Evolutionary conservation across 2,329 filamentous ascomycete species (phyloP), one percentile per base, ranked within the genome.

Genomic region (Didymella exigua): DNA sequence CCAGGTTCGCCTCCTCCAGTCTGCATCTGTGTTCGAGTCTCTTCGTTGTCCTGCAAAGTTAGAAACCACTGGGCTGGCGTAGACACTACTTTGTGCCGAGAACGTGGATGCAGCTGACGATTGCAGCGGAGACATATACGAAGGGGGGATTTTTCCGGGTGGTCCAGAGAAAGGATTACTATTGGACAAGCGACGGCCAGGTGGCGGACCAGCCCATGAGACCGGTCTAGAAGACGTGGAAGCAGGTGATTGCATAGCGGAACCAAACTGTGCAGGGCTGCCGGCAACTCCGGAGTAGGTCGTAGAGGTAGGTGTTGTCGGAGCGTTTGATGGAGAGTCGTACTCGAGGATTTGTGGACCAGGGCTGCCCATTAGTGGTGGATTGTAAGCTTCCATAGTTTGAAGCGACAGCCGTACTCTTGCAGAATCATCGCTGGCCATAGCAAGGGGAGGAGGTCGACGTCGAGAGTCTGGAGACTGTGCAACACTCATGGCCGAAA

Each of bases 1-100:
- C 93, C 93, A 97, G 2, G 93, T 97, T 48, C 92, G 85, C 58
- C 93, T 82, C 60, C 92, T 86, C 84, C 87, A 90, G 50, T 90
- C 89, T 36, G 91, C 87, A 59, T 96, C 91, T 18, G 82, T 85
- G 8, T 82, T 79, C 0, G 89, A 89, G 34, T 92, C 89, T 36
- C 88, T 82, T 26, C 88, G 79, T 4, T 84, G 82, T 75, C 86
- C 88, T 7, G 81, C 79, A 29, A 87, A 85, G 0, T 83, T 81
- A 0, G 87, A 85, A 36, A 79, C 82, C 0, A 86, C 89, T 5
- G 91, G 91, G 81, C 77, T 90, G 60, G 75, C 86, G 58, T 88
- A 80, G 45, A 85, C 83, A 62, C 84, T 85, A 51, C 81, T 84
- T n/a, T 64, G 83, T 75, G 58, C 84, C 72, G 76, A 87, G 83